phyloP scores from a whole-genome alignment of 495 filamentous ascomycete species.

The Trichoderma reesei region DNA sequence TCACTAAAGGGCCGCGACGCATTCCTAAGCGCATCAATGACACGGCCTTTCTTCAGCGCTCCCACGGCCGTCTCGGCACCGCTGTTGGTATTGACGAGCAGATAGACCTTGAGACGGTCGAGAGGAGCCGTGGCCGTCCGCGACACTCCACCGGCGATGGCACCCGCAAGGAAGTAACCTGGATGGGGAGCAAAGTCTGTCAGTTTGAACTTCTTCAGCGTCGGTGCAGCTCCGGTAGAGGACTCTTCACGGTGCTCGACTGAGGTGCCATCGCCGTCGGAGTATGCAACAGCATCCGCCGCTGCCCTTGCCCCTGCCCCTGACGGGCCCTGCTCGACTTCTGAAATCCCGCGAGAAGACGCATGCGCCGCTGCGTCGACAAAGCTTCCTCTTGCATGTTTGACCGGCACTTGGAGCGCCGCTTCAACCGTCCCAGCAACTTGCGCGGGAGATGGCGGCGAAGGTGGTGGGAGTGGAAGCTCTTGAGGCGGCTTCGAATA shows the following conservation, averaged over 20 bases:
- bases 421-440: not conserved
- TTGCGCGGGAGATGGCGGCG: conserved; percentile 11
- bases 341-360: conserved; percentile 2
- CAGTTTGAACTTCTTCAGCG: conserved; percentile 36
- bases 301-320: too few relatives aligned
- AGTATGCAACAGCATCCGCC: conserved; percentile 13
- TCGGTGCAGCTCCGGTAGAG: conserved; percentile 7
- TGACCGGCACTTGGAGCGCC: not conserved
- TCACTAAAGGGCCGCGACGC: conserved; percentile 57
- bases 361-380: conserved; percentile 4
- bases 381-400: conserved; percentile 6
- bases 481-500: not conserved
- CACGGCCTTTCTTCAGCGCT: conserved; percentile 43
- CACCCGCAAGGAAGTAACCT: conserved; percentile 97
- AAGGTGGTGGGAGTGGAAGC: conserved; percentile 18
- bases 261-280: conserved; percentile 19
- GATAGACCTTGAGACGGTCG: conserved; percentile 93
- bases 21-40: conserved; percentile 15
- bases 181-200: conserved; percentile 48
- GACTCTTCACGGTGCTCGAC: conserved; percentile 19
- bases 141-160: conserved; percentile 82
- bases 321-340: conserved; percentile 1
- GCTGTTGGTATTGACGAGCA: conserved; percentile 79
- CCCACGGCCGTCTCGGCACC: conserved; percentile 44
- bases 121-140: conserved; percentile 89